These are phyloP conservation scores for Manihot esculenta DNA, from an alignment of 441 rosid genomes.

Conservation along the genomic window DNA sequence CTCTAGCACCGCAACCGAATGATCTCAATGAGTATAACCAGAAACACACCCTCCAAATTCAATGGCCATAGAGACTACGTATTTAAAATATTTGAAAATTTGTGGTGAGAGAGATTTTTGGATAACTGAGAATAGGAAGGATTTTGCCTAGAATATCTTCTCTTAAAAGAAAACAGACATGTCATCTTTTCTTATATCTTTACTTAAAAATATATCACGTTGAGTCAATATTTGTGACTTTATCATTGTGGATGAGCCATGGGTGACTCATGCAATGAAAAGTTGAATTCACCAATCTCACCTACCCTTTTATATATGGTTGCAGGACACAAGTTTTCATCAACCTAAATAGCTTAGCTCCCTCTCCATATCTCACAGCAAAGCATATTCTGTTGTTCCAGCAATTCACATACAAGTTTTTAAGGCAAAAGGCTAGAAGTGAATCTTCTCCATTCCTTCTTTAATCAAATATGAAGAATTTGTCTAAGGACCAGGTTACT, in stretches of 20 bases:
- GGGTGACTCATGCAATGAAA: conserved; percentile 40
- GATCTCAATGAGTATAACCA: neutral
- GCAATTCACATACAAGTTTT: neutral
- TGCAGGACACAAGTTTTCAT: conserved; percentile 15
- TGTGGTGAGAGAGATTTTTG: neutral
- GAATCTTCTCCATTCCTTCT: neutral
- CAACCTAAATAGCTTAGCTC: conserved; percentile 16
- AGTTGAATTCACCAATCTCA: conserved; percentile 20
- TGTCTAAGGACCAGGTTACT: conserved; percentile 28
- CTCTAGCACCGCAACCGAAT: neutral
- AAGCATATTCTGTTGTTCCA: conserved; percentile 7
- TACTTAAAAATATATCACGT: conserved; percentile 12
- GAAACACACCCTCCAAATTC: neutral
- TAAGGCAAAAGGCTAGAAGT: neutral
- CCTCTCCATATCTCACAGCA: conserved; percentile 4
- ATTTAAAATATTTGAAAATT: neutral
- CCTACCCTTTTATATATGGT: conserved; percentile 25
- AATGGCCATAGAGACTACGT: neutral
- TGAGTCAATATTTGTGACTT: conserved; percentile 20
- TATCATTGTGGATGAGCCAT: conserved; percentile 33
- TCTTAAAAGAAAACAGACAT: conserved; percentile 24
- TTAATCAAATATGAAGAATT: conserved; percentile 33
- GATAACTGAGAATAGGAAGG: neutral
- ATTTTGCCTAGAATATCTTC: conserved; percentile 13
- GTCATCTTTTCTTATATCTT: conserved; percentile 14